Evolutionary conservation across 1,284 basidiomycete species (phyloP), one percentile per base, ranked within the genome.

Genomic region (Leccinum pachyderme): DNA sequence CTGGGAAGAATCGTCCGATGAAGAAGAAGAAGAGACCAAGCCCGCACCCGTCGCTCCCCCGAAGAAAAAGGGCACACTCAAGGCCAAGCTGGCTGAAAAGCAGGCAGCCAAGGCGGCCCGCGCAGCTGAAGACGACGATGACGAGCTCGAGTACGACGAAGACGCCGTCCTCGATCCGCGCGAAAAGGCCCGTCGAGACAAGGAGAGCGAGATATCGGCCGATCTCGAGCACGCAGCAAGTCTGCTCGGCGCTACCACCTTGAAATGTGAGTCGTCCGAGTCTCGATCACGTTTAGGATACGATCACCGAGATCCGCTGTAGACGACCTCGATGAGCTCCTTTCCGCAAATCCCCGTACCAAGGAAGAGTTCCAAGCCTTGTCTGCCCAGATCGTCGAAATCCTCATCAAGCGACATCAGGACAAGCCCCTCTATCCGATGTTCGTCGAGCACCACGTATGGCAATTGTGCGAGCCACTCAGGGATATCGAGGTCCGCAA

Each of bases 1-100:
- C 72, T 97, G 94, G 95, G 95, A 98, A 62, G 90, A 81, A 44
- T 90, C 88, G 4, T 91, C 90, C 5, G 87, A 88, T n/a, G 88
- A 90, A 33, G 89, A 91, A 46, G 81, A 86, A 60, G 76, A 86
- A 59, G n/a, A n/a, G n/a, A 73, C 81, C 58, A 81, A 84, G 54
- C 74, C 79, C 18, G 58, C 77, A 0, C 67, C 82, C 0, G 77
- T 76, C 45, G 84, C 86, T 22, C 84, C 89, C 2, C 81, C 84
- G 3, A 93, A 91, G 78, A 95, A 95, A 77, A 95, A 94, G 76
- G 91, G 91, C 55, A 91, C 88, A 0, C 73, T 95, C 61, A 96
- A 95, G 73, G 82, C 84, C 47, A 95, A 95, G 73, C 76, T 96
- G 3, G 93, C 91, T 0, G 91, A 94, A 74, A 95, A 91, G 73